These are phyloP conservation scores for Lipomyces spencermartinsiae DNA, from an alignment of 805 yeast species.

Conservation along the genomic window DNA sequence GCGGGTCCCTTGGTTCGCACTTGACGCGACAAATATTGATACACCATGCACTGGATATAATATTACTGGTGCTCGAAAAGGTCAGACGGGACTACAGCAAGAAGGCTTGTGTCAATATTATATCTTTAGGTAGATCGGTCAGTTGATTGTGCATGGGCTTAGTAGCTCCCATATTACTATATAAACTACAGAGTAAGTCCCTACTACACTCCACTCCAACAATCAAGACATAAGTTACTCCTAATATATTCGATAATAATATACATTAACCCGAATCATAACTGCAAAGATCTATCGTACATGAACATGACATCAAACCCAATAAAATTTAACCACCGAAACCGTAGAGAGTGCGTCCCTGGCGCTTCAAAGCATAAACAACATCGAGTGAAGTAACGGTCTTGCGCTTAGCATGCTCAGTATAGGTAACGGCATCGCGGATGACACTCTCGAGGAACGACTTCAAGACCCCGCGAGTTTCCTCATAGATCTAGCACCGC, in stretches of 20 bases:
- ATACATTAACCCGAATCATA: conserved; percentile 11
- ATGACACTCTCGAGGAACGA: conserved; percentile 95
- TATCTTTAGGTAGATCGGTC: too few species aligned
- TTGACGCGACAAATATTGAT: too few species aligned
- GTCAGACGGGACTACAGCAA: too few species aligned
- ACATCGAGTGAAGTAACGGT: conserved; percentile 98
- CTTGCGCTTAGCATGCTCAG: conserved; percentile 99
- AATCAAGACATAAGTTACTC: neutral
- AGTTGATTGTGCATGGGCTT: too few species aligned
- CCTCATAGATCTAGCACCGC: conserved; percentile 75
- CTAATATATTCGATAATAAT: conserved; percentile 12
- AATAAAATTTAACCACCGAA: conserved; percentile 85
- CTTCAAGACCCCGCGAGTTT: conserved; percentile 96
- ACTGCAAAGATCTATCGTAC: conserved; percentile 23
- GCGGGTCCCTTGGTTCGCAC: too few species aligned
- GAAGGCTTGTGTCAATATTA: too few species aligned
- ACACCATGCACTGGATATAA: too few species aligned
- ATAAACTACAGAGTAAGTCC: too few species aligned
- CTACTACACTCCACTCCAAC: neutral
- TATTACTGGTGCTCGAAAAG: too few species aligned
- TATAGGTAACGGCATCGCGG: conserved; percentile 99
- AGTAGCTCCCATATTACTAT: too few species aligned
- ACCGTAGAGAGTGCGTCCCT: conserved; percentile 99
- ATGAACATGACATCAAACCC: conserved; percentile 10
- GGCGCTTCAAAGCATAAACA: conserved; percentile 99